These are phyloP conservation scores for Gigaspora rosea DNA, from an alignment of 192 early-diverging fungal genomes.

Conservation along the genomic window DNA sequence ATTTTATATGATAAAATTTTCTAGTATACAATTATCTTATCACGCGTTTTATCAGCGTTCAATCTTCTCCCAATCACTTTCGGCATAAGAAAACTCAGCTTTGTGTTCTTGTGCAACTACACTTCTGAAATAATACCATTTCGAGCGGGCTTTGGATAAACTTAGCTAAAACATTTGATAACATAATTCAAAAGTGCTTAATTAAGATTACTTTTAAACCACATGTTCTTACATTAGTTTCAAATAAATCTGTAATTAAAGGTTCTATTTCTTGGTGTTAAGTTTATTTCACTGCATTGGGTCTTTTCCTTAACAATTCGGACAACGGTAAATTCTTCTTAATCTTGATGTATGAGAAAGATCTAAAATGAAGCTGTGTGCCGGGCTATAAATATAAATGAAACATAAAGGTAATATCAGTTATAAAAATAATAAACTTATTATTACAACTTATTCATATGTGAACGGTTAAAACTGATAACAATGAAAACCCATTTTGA, in stretches of 20 bases:
- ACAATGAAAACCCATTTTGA: background rate
- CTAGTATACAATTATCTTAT: conserved; percentile 31
- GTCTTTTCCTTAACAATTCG: conserved; percentile 1
- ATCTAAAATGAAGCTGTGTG: conserved; percentile 30
- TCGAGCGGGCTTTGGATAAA: conserved; percentile 4
- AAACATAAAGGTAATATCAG: background rate
- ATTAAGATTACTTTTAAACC: background rate
- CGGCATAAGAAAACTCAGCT: background rate
- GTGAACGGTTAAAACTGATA: background rate
- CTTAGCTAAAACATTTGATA: background rate
- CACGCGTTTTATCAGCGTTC: conserved; percentile 25
- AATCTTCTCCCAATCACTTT: conserved; percentile 28
- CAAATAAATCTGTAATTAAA: conserved; percentile 16
- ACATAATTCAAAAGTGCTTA: background rate
- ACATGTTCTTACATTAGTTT: conserved; percentile 7
- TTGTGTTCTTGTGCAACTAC: conserved; percentile 18
- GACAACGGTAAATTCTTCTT: background rate
- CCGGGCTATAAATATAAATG: conserved; percentile 17
- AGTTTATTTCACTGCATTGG: conserved; percentile 3
- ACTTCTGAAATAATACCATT: conserved; percentile 17
- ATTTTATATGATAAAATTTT: background rate
- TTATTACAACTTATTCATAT: conserved; percentile 20
- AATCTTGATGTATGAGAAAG: conserved; percentile 17
- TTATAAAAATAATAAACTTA: background rate
- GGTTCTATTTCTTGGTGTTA: conserved; percentile 31